Evolutionary conservation across 2,329 filamentous ascomycete species (phyloP), one percentile per base, ranked within the genome.

Genomic region (Blumeriella jaapii): DNA sequence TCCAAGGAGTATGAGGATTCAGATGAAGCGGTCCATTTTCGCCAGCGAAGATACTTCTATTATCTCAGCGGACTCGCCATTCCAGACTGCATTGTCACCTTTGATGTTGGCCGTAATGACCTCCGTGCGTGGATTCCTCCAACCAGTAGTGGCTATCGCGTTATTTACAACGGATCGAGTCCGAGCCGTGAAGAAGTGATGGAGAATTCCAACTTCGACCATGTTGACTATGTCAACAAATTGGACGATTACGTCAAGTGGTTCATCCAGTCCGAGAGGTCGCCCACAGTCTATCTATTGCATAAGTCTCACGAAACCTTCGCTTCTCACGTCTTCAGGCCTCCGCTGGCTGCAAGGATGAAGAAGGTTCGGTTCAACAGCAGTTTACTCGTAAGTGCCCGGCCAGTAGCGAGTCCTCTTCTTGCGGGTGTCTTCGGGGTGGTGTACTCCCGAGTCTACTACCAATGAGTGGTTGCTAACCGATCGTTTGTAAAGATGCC

Each of bases 121-220:
- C 34, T 41, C 10, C 17, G 20, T 11, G 39, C 39, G 5, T 41
- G 36, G 31, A 41, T 41, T n/a, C 39, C 39, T 5, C 39, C 39
- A 2, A 32, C 39, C 2, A 31, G 23, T 11, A 29, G 14, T 70
- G 10, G 64, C 63, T 11, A 63, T 69, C 46, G 63, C 71, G 46
- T 54, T 8, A 68, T 83, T 31, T 84, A 71, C 68, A 72, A 71
- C 50, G 79, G 79, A 11, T 64, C 63, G 20, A 71, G 68, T 14
- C 76, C 76, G 0, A 68, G 65, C 7, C 61, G 65, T 8, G 67
- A 76, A 10, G 73, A 82, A 39, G 78, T 78, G 38, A 61, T 71
- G 45, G 61, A 61, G 2, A 64, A 61, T 36, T 77, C 76, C 47
- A 77, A 89, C 45, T 68, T 89, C 36, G 82, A 89, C 53, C 67